phyloP scores from a whole-genome alignment of 139 green algal species.

The Chlorella sp. region DNA sequence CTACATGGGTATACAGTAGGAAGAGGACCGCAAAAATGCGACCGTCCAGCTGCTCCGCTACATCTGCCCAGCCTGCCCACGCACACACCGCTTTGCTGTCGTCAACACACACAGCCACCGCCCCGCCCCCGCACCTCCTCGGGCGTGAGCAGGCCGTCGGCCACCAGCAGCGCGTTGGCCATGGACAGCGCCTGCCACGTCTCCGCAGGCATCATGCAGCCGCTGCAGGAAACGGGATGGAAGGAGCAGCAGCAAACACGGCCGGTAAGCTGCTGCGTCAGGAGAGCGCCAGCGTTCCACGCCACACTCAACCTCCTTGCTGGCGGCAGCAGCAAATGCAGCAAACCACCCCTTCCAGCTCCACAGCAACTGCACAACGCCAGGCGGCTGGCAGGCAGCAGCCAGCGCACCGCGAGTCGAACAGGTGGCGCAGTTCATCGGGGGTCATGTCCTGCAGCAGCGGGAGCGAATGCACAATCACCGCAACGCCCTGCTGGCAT shows the following conservation, averaged over 20 bases:
- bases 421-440: conserved; percentile 17
- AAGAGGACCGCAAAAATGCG: too few relatives aligned
- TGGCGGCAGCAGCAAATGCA: background rate
- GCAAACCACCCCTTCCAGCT: background rate
- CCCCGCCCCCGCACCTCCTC: background rate
- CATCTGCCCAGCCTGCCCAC: background rate
- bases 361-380: background rate
- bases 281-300: too few relatives aligned
- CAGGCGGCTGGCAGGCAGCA: background rate
- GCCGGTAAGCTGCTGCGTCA: background rate
- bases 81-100: background rate
- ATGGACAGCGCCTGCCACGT: background rate
- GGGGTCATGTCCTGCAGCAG: conserved; percentile 3
- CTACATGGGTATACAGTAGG: too few relatives aligned
- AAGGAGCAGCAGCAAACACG: background rate
- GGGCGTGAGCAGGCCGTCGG: conserved; percentile 7
- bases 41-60: too few relatives aligned
- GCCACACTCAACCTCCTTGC: too few relatives aligned
- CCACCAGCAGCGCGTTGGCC: conserved; percentile 32
- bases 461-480: too few relatives aligned
- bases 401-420: background rate
- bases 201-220: background rate
- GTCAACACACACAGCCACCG: background rate
- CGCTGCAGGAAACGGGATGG: background rate
- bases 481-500: too few relatives aligned